Conservation (phyloP, 352 stramenopile species). For the Globisporangium polare region DNA sequence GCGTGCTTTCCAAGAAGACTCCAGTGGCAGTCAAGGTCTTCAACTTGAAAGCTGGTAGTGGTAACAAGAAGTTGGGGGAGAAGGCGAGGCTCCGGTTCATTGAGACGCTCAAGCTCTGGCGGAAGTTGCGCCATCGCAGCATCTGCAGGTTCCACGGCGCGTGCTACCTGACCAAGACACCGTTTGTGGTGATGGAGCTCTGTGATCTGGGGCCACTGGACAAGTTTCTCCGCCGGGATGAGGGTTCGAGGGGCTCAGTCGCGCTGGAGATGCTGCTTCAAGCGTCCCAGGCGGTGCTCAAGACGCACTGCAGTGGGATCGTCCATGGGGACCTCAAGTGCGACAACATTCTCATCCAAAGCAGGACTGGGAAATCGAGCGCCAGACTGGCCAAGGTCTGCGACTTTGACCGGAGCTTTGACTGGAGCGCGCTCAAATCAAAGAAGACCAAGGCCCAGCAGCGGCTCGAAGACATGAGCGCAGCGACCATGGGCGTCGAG, state of each 20-base stretch:
- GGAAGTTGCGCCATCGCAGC: background rate
- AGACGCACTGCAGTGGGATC: conserved; percentile 5
- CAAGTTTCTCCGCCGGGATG: background rate
- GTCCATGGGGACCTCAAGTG: conserved; percentile 24
- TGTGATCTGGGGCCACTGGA: background rate
- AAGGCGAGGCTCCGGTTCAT: background rate
- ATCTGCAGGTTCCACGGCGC: conserved; percentile 3
- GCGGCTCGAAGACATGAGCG: background rate
- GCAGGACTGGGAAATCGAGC: background rate
- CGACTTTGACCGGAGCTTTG: conserved; percentile 21
- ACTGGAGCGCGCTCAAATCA: conserved; percentile 5
- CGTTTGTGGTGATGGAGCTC: conserved; percentile 6
- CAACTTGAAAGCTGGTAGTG: background rate
- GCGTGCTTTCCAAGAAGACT: background rate
- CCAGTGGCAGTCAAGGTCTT: conserved; percentile 1
- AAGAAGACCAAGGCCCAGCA: conserved; percentile 1
- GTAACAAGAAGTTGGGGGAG: background rate
- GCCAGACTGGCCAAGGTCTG: conserved; percentile 9
- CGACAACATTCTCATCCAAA: conserved; percentile 22
- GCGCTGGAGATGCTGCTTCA: background rate
- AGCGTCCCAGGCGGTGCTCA: background rate
- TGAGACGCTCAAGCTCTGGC: background rate
- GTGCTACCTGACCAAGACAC: background rate
- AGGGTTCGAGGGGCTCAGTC: background rate
- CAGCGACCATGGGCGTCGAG: background rate